Evolutionary conservation across 345 rosid genomes (phyloP).

Genomic region (Citrus australasica): DNA sequence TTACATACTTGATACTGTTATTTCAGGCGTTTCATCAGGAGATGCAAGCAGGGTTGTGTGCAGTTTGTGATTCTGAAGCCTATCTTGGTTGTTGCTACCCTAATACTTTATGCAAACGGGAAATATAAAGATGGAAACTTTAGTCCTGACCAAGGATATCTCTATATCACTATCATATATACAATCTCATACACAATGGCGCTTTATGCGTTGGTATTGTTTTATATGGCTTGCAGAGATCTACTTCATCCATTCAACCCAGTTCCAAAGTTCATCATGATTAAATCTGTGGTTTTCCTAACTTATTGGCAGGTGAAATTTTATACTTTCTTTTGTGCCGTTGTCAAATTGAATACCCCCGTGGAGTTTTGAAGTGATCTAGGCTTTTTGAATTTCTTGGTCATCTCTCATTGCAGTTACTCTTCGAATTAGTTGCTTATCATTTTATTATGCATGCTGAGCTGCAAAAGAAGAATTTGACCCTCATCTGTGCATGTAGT

Average conservation of each 20-base stretch:
- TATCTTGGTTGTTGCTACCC: constrained; percentile 79
- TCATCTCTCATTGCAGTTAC: background rate
- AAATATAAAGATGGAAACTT: constrained; percentile 96
- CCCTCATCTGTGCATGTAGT: background rate
- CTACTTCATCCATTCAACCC: constrained; percentile 98
- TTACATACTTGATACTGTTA: constrained; percentile 5
- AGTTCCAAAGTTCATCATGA: constrained; percentile 91
- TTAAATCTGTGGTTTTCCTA: constrained; percentile 93
- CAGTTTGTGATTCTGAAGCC: constrained; percentile 99
- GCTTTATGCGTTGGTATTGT: constrained; percentile 79
- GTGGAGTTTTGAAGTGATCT: background rate
- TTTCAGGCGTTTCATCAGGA: constrained; percentile 86
- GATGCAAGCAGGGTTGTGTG: constrained; percentile 98
- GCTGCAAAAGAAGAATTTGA: background rate
- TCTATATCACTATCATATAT: constrained; percentile 89
- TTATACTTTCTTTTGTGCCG: background rate
- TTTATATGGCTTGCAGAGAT: constrained; percentile 96
- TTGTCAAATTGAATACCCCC: background rate
- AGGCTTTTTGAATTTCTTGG: background rate
- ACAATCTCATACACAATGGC: constrained; percentile 90
- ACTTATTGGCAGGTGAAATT: constrained; percentile 95
- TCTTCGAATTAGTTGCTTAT: background rate
- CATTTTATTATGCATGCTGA: background rate
- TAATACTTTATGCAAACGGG: constrained; percentile 89
- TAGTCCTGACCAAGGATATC: constrained; percentile 81